Evolutionary conservation across 2,329 filamentous ascomycete genomes (phyloP), one percentile per base, ranked within the genome.

Genomic region (Fusarium continuum): DNA sequence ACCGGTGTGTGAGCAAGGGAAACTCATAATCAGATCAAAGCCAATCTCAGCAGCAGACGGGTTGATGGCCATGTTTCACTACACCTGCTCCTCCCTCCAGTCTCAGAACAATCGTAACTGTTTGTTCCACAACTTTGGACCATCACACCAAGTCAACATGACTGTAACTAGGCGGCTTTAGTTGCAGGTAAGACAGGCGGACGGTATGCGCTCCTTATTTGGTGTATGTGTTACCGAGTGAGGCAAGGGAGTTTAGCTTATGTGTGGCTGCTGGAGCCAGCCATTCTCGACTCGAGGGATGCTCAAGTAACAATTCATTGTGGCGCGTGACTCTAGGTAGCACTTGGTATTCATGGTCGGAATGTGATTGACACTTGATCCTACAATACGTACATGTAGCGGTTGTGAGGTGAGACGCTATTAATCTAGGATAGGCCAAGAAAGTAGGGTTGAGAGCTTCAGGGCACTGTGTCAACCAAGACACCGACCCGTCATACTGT

Each of bases 291-390:
- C 43, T 59, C 57, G 48, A 65, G 62, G 52, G 40, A 47, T 48
- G 46, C 22, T 23, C 25, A 43, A 35, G 28, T 28, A 65, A 32
- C 51, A 47, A 47, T 54, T 43, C 34, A 43, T 40, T 63, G 57
- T 63, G 52, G 62, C 44, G 44, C 40, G 43, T 53, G 32, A 35
- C 44, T 55, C 45, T 31, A 19, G 31, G 52, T 52, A 34, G 39
- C 38, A 52, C 46, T 34, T 58, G 35, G 47, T 28, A 28, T 43
- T 59, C n/a, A 29, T 23, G 16, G 19, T 38, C 29, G 62, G 62
- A 65, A 65, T 66, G 62, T 66, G 53, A 66, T 47, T 41, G 34
- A 43, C 55, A 55, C 41, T 47, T 46, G 20, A 55, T 60, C 26
- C 23, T 31, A 60, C 55, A n/a, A n/a, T n/a, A n/a, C n/a, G n/a